Evolutionary conservation across 1,284 basidiomycete species (phyloP).

Genomic region (Cutaneotrichosporon mucoides): DNA sequence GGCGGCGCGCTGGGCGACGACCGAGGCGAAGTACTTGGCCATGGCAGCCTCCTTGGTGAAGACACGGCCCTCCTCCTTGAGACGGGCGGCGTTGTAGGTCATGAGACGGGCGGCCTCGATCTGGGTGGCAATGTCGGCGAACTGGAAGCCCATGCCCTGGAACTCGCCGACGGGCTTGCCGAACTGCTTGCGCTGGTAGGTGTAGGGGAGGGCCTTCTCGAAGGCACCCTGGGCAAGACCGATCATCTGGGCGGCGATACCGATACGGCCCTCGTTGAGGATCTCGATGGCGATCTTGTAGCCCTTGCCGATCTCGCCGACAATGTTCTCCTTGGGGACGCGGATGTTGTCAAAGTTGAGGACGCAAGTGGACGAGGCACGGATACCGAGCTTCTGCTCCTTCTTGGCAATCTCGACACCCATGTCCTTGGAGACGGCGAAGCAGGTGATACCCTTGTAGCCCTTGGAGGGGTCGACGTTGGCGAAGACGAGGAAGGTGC

Average conservation of each 20-base stretch:
- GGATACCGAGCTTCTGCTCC: conserved; percentile 96
- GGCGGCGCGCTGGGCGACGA: conserved; percentile 82
- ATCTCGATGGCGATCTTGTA: conserved; percentile 99
- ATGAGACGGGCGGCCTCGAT: conserved; percentile 89
- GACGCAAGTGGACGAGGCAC: conserved; percentile 94
- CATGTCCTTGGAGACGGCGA: conserved; percentile 93
- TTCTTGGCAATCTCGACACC: conserved; percentile 98
- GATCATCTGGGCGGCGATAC: conserved; percentile 95
- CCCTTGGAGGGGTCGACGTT: conserved; percentile 92
- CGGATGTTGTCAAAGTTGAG: conserved; percentile 94
- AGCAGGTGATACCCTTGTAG: conserved; percentile 99
- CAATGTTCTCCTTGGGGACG: conserved; percentile 86
- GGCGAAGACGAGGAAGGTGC: conserved; percentile 81
- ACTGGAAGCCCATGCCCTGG: conserved; percentile 94
- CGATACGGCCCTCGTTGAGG: conserved; percentile 94
- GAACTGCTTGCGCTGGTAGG: conserved; percentile 86
- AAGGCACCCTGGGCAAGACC: conserved; percentile 97
- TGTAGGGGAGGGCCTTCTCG: conserved; percentile 85
- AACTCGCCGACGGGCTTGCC: conserved; percentile 75
- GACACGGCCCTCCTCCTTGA: conserved; percentile 74
- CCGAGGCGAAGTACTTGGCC: conserved; percentile 87
- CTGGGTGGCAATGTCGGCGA: conserved; percentile 80
- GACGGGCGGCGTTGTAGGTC: conserved; percentile 93
- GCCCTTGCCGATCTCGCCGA: conserved; percentile 79
- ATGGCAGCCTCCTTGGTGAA: conserved; percentile 95